Evolutionary conservation across 306 rosid genomes (phyloP).

Genomic region (Canavalia gladiata): DNA sequence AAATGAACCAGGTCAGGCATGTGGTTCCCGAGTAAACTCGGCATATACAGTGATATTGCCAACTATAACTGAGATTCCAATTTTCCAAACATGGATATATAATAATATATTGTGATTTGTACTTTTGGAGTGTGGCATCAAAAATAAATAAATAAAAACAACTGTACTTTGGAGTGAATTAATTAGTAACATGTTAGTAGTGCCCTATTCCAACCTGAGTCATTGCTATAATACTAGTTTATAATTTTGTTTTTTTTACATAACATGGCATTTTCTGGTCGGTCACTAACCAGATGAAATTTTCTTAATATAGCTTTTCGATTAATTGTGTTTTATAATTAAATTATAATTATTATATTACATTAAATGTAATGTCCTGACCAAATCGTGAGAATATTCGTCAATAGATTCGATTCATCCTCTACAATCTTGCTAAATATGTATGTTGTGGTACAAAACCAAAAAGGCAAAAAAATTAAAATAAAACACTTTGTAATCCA

Average conservation of each 20-base stretch:
- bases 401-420: conserved; percentile 8
- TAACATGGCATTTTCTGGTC: conserved; percentile 15
- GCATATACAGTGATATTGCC: background rate
- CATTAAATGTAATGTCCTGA: background rate
- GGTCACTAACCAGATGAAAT: background rate
- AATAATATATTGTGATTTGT: background rate
- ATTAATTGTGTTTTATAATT: background rate
- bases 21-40: background rate
- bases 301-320: background rate
- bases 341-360: background rate
- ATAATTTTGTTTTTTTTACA: background rate
- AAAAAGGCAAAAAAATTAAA: too few species aligned
- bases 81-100: too few species aligned
- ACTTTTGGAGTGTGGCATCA: background rate
- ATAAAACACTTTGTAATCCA: too few species aligned
- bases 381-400: conserved; percentile 14
- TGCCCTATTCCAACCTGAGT: background rate
- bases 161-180: conserved; percentile 4
- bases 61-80: conserved; percentile 14
- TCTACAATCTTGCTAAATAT: conserved; percentile 1
- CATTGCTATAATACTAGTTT: conserved; percentile 1
- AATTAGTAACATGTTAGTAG: background rate
- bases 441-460: background rate
- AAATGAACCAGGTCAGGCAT: conserved; percentile 25
- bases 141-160: background rate